Base-by-base conservation (phyloP, 2,329 filamentous ascomycete species). In the Calonectria henricotiae region DNA sequence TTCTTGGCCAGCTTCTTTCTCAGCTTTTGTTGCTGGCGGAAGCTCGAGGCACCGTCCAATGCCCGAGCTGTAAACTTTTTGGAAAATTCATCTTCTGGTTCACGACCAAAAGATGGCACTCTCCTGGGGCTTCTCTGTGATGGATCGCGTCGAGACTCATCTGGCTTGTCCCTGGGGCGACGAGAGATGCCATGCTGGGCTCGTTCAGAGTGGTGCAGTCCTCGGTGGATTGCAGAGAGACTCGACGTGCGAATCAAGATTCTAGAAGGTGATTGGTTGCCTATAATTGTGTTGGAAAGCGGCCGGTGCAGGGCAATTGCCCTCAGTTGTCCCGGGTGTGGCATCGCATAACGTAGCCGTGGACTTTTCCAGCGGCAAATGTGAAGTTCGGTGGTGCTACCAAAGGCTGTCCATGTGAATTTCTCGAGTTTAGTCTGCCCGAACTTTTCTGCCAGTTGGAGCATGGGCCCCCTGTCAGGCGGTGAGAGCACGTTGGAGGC, bases 141-240 rank as follows among this genome's bases (percentile, higher is more conserved):
- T n/a, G 23, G 6, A 9, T 37, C 62, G 11, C 62, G 69, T 39
- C 49, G 47, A 15, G 30, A 60, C 35, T 67, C 32, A 60, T 63
- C 61, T 11, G 44, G 39, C 15, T 51, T 51, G 20, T 67, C 58
- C 44, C 63, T 30, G 32, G 68, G 46, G 58, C 70, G 32, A n/a
- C 65, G 70, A 65, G 63, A 8, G 37, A 75, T 74, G 32, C 79
- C 78, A 68, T 74, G 75, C 54, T 79, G 77, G 44, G 73, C 80
- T 71, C 80, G 75, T 77, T 86, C 74, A 74, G 89, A 81, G 80
- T 83, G 77, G 51, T 90, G 89, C 65, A 94, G 85, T 15, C 92
- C 92, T 54, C 88, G 86, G 73, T 90, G 89, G 77, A 95, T 94
- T 49, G 92, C 92, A 11, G 92, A 92, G 70, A 94, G 86, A 47